A percentile compares a stretch with the other conserved stretches of the same genome.
phyloP scores from a whole-genome alignment of 2,329 filamentous ascomycete genomes.

The Claviceps humidiphila region DNA sequence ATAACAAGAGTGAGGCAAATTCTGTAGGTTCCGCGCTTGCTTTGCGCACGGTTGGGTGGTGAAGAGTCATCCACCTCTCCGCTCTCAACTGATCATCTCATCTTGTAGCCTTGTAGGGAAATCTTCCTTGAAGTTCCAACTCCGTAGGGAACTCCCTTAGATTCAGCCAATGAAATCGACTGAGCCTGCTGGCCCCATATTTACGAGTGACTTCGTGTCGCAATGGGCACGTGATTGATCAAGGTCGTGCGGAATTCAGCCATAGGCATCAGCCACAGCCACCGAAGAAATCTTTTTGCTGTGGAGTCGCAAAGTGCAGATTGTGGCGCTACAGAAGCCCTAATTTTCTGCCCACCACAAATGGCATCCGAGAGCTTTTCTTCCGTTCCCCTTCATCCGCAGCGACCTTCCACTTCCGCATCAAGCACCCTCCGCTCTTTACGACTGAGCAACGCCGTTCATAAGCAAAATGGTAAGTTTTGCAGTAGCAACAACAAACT shows the following conservation, averaged over 20 bases:
- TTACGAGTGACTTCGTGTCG: too few species aligned
- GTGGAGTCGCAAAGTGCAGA: slow-evolving; percentile 10
- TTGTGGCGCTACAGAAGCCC: slow-evolving; percentile 17
- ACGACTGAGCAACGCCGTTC: slow-evolving; percentile 22
- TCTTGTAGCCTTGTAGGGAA: neutral
- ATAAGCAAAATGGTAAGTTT: slow-evolving; percentile 31
- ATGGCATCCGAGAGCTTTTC: slow-evolving; percentile 17
- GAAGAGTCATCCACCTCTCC: neutral
- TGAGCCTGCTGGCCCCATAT: neutral
- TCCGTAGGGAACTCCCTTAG: neutral
- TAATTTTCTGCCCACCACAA: slow-evolving; percentile 23
- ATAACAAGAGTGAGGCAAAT: neutral
- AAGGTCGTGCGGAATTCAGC: neutral
- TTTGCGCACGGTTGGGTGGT: neutral
- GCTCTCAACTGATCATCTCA: neutral
- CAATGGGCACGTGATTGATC: slow-evolving; percentile 3
- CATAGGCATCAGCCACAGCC: slow-evolving; percentile 7
- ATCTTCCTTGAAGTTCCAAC: neutral
- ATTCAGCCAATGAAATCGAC: neutral
- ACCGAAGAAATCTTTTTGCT: slow-evolving; percentile 3
- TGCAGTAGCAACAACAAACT: slow-evolving; percentile 17
- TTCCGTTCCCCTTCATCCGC: slow-evolving; percentile 11
- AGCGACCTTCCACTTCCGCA: slow-evolving; percentile 16
- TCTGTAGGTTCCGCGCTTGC: too few species aligned
- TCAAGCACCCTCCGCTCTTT: slow-evolving; percentile 20